Conservation (phyloP, 495 filamentous ascomycete species). For the Penicillium coprophilum region DNA sequence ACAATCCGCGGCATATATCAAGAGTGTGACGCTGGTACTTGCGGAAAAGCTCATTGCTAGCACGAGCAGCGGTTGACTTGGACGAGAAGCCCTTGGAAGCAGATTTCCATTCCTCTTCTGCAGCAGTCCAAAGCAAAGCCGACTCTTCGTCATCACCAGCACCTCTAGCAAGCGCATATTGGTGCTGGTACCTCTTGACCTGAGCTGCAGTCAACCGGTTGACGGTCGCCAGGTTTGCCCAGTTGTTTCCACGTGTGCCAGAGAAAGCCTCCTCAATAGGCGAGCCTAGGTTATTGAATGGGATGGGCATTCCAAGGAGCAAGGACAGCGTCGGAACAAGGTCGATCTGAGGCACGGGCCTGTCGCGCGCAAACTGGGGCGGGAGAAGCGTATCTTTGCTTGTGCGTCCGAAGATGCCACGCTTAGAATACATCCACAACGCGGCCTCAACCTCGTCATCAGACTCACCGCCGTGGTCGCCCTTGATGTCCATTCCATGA, state of each 20-base stretch:
- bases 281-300: slow-evolving; percentile 94
- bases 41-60: slow-evolving; percentile 60
- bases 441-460: slow-evolving; percentile 93
- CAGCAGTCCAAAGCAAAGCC: slow-evolving; percentile 57
- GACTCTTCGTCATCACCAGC: slow-evolving; percentile 61
- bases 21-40: slow-evolving; percentile 77
- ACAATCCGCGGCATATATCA: slow-evolving; percentile 76
- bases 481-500: slow-evolving; percentile 97
- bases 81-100: slow-evolving; percentile 39
- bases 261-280: slow-evolving; percentile 94
- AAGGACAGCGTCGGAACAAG: slow-evolving; percentile 88
- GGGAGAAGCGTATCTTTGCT: slow-evolving; percentile 59
- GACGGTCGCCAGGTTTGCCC: slow-evolving; percentile 71
- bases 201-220: slow-evolving; percentile 78
- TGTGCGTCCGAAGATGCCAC: slow-evolving; percentile 74
- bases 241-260: slow-evolving; percentile 63
- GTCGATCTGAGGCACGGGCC: slow-evolving; percentile 92
- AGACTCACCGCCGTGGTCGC: slow-evolving; percentile 95
- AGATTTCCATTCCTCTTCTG: slow-evolving; percentile 47
- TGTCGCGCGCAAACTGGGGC: slow-evolving; percentile 70
- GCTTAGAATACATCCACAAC: slow-evolving; percentile 97
- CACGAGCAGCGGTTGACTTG: slow-evolving; percentile 33
- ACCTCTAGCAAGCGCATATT: slow-evolving; percentile 61
- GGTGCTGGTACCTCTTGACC: slow-evolving; percentile 81
- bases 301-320: slow-evolving; percentile 86